phyloP scores from a whole-genome alignment of 2,329 filamentous ascomycete species.

The Cordyceps cicadae region DNA sequence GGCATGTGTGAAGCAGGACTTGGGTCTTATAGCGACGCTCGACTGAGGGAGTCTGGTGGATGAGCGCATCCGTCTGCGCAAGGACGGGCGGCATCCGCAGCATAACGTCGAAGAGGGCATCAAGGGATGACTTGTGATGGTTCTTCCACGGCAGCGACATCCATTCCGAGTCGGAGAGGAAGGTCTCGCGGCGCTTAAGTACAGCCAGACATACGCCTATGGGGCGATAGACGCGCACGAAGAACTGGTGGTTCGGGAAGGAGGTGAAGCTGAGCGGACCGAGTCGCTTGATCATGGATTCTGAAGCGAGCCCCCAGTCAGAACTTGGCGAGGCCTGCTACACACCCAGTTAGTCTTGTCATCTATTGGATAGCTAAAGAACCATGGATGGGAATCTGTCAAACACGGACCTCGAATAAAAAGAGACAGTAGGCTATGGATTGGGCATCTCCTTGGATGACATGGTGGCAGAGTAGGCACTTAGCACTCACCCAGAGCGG shows the following conservation, averaged over 20 bases:
- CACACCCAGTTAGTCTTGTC: slow-evolving; percentile 3
- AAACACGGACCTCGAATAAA: slow-evolving; percentile 41
- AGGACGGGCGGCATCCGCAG: slow-evolving; percentile 40
- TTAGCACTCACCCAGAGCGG: slow-evolving; percentile 33
- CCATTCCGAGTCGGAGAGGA: slow-evolving; percentile 46
- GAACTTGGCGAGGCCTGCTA: slow-evolving; percentile 38
- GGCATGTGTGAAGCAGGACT: slow-evolving; percentile 39
- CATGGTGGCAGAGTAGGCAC: slow-evolving; percentile 35
- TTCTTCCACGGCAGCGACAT: slow-evolving; percentile 40
- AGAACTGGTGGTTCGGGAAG: slow-evolving; percentile 52
- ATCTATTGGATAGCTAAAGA: background rate
- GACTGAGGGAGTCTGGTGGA: slow-evolving; percentile 30
- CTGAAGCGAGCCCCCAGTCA: slow-evolving; percentile 29
- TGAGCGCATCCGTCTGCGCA: slow-evolving; percentile 34
- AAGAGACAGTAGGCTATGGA: slow-evolving; percentile 38
- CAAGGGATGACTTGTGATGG: slow-evolving; percentile 43
- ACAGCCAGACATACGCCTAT: slow-evolving; percentile 43
- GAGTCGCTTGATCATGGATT: slow-evolving; percentile 29
- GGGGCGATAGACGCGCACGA: slow-evolving; percentile 46
- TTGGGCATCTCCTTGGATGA: slow-evolving; percentile 21
- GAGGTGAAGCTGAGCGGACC: slow-evolving; percentile 39
- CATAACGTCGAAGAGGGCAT: slow-evolving; percentile 44
- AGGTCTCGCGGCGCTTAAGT: slow-evolving; percentile 40
- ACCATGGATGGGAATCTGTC: background rate
- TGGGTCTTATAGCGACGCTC: slow-evolving; percentile 37